Evolutionary conservation across 2,329 filamentous ascomycete species (phyloP), one percentile per base, ranked within the genome.

Genomic region (Clonostachys byssicola): DNA sequence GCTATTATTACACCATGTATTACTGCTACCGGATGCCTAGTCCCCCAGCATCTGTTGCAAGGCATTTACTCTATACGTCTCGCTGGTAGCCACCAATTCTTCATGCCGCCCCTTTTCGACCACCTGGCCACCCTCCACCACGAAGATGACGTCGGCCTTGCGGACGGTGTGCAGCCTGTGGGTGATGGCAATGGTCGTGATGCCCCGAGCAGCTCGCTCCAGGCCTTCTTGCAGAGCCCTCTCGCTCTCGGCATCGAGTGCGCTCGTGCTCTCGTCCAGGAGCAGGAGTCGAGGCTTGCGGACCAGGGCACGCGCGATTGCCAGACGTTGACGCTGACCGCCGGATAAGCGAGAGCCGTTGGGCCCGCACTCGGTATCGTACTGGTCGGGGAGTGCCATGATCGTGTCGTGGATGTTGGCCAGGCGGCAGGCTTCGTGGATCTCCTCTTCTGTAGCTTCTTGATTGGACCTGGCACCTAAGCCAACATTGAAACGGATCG

Each of bases 201-300:
- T 77, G 47, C 63, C 75, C 43, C 68, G 69, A 3, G 73, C 72
- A 0, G 73, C 79, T 49, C 66, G 72, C 63, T 88, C 81, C 40
- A 90, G 67, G 0, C 82, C 85, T 23, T 85, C 75, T 47, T 88
- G 79, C 20, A 95, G 75, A 10, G 84, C 65, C 6, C 73, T 71
- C 44, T 89, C 86, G 44, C 80, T 86, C 57, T 85, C 83, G 0
- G 81, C 79, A 56, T 95, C 89, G 4, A 95, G 73, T 5, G 86
- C 86, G 40, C 83, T 88, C 0, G 89, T 95, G 33, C 87, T 87
- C 70, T 95, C 89, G 56, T 95, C 90, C 1, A 95, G 73, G 38
- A 95, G 78, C 16, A 95, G 65, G 2, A 95, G 73, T 42, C 84
- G 77, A 0, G 89, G 89, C 51, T 80, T 77, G 1, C 89, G 78